These are phyloP conservation scores for Oehlia diaphana DNA, from an alignment of 192 early-diverging fungal species.

Conservation along the genomic window DNA sequence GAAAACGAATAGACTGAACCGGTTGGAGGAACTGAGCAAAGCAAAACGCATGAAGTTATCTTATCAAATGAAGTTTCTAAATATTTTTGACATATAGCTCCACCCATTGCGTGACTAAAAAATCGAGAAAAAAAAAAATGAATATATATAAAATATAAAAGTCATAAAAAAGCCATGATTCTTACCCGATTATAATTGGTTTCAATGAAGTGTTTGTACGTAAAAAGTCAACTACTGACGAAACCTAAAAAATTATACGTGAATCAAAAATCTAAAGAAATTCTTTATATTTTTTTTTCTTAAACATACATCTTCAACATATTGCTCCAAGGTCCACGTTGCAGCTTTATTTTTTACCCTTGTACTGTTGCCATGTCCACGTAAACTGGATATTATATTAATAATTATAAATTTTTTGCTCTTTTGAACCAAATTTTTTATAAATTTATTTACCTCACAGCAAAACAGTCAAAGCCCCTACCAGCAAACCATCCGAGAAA, in stretches of 20 bases:
- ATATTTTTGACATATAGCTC: neutral
- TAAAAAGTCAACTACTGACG: neutral
- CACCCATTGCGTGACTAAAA: neutral
- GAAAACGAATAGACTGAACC: neutral
- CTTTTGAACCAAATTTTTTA: neutral
- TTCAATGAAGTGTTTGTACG: neutral
- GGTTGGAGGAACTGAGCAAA: neutral
- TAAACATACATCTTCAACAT: neutral
- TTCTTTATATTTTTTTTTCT: too few relatives aligned
- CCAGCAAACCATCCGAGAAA: neutral
- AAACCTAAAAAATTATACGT: neutral
- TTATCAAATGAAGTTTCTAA: neutral
- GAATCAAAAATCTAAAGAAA: too few relatives aligned
- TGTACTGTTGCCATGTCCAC: neutral
- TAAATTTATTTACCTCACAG: neutral
- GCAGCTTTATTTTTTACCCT: neutral
- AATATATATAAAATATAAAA: neutral
- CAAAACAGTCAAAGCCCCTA: neutral
- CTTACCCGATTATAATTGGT: neutral
- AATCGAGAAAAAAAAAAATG: neutral
- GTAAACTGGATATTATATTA: neutral
- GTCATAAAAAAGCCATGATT: neutral
- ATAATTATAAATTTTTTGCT: neutral
- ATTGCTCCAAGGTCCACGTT: neutral
- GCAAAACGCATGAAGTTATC: neutral